Conservation (phyloP, 2,329 filamentous ascomycete genomes). For the Cytospora piceicola region DNA sequence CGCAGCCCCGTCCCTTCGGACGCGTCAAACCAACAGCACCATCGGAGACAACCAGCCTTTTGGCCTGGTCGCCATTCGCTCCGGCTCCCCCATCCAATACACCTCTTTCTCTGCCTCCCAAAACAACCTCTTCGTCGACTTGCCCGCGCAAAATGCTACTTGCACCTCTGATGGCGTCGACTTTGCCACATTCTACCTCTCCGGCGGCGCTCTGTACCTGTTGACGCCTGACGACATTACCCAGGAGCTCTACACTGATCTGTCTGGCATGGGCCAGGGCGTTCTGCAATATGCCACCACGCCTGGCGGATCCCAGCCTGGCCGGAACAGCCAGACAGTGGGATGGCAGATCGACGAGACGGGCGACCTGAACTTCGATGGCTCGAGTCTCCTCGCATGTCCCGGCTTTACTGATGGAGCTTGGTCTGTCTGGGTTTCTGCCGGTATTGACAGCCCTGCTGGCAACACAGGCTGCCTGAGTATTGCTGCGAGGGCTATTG, state of each 20-base stretch:
- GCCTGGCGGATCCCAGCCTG: slow-evolving; percentile 42
- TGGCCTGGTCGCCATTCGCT: slow-evolving; percentile 53
- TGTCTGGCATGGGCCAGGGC: slow-evolving; percentile 63
- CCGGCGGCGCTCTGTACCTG: slow-evolving; percentile 51
- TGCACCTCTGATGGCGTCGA: slow-evolving; percentile 49
- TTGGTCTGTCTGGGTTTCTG: slow-evolving; percentile 46
- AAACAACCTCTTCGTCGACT: slow-evolving; percentile 49
- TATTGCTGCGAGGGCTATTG: slow-evolving; percentile 37
- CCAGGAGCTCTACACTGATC: slow-evolving; percentile 59
- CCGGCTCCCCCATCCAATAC: slow-evolving; percentile 54
- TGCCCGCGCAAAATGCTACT: slow-evolving; percentile 50
- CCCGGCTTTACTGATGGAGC: slow-evolving; percentile 48
- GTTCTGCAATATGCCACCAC: slow-evolving; percentile 54
- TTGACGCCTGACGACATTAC: slow-evolving; percentile 47
- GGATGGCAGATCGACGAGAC: slow-evolving; percentile 51
- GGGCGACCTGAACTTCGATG: slow-evolving; percentile 52
- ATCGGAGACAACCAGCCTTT: slow-evolving; percentile 41
- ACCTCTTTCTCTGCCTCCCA: slow-evolving; percentile 48
- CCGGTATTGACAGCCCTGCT: slow-evolving; percentile 42
- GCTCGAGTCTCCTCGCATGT: slow-evolving; percentile 55
- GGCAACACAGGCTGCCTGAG: slow-evolving; percentile 44
- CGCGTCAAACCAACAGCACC: slow-evolving; percentile 33
- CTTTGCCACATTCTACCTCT: slow-evolving; percentile 55
- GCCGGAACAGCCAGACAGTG: slow-evolving; percentile 49
- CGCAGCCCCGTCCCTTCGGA: slow-evolving; percentile 36